Evolutionary conservation across 2,329 filamentous ascomycete genomes (phyloP).

Genomic region (Daldinia eschscholtzii): DNA sequence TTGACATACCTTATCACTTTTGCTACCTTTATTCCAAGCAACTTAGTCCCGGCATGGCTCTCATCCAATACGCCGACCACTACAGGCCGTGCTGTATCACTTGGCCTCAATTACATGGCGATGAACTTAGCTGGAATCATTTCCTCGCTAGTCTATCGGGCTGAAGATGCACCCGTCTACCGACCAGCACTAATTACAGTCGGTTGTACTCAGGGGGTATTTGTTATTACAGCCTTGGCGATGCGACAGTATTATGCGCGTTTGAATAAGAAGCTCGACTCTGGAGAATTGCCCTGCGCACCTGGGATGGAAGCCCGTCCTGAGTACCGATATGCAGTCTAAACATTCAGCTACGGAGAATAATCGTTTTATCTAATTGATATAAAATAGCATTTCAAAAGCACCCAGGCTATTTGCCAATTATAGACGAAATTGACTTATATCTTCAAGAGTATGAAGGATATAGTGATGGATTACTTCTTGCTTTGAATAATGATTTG

Average conservation of each 20-base stretch:
- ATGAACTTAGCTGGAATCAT: slow-evolving; percentile 42
- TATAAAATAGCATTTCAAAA: too few relatives aligned
- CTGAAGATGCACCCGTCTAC: background rate
- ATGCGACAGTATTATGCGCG: background rate
- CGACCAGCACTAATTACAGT: background rate
- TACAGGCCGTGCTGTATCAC: slow-evolving; percentile 40
- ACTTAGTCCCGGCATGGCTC: slow-evolving; percentile 43
- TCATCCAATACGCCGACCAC: slow-evolving; percentile 40
- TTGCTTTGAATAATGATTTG: background rate
- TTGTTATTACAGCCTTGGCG: background rate
- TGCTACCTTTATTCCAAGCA: slow-evolving; percentile 41
- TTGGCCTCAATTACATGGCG: slow-evolving; percentile 41
- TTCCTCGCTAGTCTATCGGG: slow-evolving; percentile 35
- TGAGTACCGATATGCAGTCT: background rate
- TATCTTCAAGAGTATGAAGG: background rate
- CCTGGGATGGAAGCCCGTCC: background rate
- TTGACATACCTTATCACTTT: slow-evolving; percentile 43
- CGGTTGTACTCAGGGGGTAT: background rate
- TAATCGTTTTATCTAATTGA: background rate
- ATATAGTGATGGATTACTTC: background rate
- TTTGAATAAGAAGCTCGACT: slow-evolving; percentile 9
- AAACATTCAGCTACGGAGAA: background rate
- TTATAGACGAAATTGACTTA: background rate
- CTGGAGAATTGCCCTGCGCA: background rate
- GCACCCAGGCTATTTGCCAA: background rate